These are phyloP conservation scores for Isoetes taiwanensis DNA, from an alignment of 75 land plant species.

Conservation along the genomic window DNA sequence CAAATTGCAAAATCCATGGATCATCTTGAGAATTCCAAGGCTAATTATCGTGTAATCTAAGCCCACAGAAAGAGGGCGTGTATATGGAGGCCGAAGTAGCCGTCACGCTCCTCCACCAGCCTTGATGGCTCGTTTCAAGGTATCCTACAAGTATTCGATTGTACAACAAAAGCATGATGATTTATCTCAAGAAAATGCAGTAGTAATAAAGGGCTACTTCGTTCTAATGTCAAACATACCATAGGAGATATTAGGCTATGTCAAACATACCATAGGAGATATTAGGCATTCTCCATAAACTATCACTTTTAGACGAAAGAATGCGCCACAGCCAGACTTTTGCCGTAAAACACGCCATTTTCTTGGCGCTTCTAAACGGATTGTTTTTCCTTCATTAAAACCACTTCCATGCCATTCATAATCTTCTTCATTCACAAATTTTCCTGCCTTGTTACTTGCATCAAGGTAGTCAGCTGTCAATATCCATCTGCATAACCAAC, in stretches of 20 bases:
- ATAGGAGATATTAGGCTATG: too few relatives aligned
- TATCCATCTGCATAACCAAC: constrained; percentile 51
- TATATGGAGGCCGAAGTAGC: constrained; percentile 76
- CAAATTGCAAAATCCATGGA: constrained; percentile 60
- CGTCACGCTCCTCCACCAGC: constrained; percentile 70
- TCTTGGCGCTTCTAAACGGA: constrained; percentile 67
- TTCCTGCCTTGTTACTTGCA: constrained; percentile 53
- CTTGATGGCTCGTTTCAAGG: constrained; percentile 64
- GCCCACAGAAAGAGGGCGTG: constrained; percentile 32
- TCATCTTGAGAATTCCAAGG: constrained; percentile 53
- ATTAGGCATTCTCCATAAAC: constrained; percentile 89
- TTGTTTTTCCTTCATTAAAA: constrained; percentile 54
- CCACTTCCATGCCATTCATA: constrained; percentile 69
- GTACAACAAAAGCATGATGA: background rate
- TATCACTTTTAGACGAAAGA: constrained; percentile 56
- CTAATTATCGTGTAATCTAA: constrained; percentile 56
- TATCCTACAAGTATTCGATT: constrained; percentile 36
- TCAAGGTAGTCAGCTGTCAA: constrained; percentile 50
- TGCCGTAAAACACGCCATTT: constrained; percentile 65
- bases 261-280: constrained; percentile 65
- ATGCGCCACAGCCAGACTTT: constrained; percentile 62
- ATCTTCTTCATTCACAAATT: constrained; percentile 45
- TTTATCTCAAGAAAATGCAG: background rate
- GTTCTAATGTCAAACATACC: constrained; percentile 24
- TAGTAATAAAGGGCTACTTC: background rate